Evolutionary conservation across 108 stramenopile species (phyloP), one percentile per base, ranked within the genome.

Genomic region (Skeletonema costatum): DNA sequence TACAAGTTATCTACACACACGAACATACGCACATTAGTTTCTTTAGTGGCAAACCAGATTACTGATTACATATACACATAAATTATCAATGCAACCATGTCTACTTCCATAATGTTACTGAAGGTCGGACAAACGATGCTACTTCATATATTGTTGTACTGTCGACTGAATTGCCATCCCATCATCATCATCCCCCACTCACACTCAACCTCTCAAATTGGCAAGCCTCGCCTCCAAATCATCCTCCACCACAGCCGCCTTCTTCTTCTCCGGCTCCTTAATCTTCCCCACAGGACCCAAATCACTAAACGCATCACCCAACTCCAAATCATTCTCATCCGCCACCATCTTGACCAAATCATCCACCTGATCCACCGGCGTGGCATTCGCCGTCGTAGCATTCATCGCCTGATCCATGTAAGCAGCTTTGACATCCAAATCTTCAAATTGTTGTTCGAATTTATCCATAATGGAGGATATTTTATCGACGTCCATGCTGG

Each of bases 381-480:
- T 99, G 13, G 91, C 82, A 59, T 90, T 92, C 32, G 98, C 94
- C 2, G 99, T 98, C n/a, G 97, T 95, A 14, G 88, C 87, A 84
- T 96, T 93, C 95, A 99, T 99, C 56, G 98, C 88, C 35, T 92
- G 84, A 68, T 98, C 98, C 98, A 99, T 99, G 77, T 96, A 97
- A 32, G 88, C 87, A 51, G 92, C 87, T 73, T 91, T 93, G 46
- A 99, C 99, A 77, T 99, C 99, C 86, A 99, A 86, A 86, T 98
- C 97, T 82, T 99, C 99, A 77, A 99, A 99, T 85, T 99, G 98
- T 77, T 91, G 85, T 83, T 99, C 99, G 76, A 99, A 99, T 72
- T 97, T 91, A 71, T 98, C 97, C 97, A 97, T 99, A 36, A 88
- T 80, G 17, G 89, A 71, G 59, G 89, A 87, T 60, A 99, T 97